phyloP scores from a whole-genome alignment of 1,139 yeast genomes.

The Zygoascus meyerae region DNA sequence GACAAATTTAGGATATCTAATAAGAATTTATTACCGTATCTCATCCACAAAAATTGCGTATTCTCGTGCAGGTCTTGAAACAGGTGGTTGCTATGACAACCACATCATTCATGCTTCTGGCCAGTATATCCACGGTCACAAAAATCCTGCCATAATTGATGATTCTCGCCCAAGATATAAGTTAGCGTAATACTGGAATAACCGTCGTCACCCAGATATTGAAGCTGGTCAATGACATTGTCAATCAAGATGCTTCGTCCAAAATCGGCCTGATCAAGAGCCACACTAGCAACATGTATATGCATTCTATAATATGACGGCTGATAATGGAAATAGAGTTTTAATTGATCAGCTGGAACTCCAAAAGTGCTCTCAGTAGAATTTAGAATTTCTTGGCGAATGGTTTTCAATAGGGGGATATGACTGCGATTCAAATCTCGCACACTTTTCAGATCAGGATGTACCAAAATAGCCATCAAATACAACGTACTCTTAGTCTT shows the following conservation, averaged over 20 bases:
- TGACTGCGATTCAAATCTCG: constrained; percentile 67
- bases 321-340: constrained; percentile 82
- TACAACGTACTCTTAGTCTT: constrained; percentile 63
- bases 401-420: constrained; percentile 46
- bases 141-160: constrained; percentile 61
- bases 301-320: constrained; percentile 97
- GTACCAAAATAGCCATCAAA: constrained; percentile 67
- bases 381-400: constrained; percentile 42
- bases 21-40: no score
- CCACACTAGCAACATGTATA: constrained; percentile 77
- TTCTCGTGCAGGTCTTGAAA: no score
- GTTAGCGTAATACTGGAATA: constrained; percentile 46
- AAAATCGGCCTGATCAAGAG: constrained; percentile 66
- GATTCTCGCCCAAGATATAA: constrained; percentile 67
- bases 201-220: constrained; percentile 46
- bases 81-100: no score
- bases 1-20: no score
- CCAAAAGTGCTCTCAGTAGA: constrained; percentile 47
- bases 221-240: constrained; percentile 70
- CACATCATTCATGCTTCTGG: no score
- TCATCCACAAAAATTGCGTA: no score
- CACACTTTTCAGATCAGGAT: constrained; percentile 65
- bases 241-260: constrained; percentile 83
- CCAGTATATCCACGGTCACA: no score
- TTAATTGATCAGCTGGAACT: constrained; percentile 46